Conservation (phyloP, 1,284 basidiomycete genomes). For the Fistulinella cinereoalba region DNA sequence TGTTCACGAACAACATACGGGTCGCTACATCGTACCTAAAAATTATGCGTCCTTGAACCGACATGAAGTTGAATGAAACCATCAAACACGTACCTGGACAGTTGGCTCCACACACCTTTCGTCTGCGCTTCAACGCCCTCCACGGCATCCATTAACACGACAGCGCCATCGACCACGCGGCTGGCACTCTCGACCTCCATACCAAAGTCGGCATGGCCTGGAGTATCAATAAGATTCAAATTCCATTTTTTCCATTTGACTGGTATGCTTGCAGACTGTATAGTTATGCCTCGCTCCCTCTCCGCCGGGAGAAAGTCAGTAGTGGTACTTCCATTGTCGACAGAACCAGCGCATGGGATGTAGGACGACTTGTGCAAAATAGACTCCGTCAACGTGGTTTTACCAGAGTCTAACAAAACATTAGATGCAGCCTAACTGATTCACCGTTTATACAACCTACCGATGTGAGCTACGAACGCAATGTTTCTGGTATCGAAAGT, state of each 20-base stretch:
- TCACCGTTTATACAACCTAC: constrained; percentile 37
- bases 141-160: constrained; percentile 85
- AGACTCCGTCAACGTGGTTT: constrained; percentile 88
- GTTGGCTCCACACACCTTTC: constrained; percentile 82
- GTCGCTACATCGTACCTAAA: constrained; percentile 74
- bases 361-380: constrained; percentile 77
- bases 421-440: constrained; percentile 13
- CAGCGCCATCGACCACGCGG: constrained; percentile 84
- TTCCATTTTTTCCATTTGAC: constrained; percentile 84
- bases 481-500: constrained; percentile 61
- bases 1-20: constrained; percentile 83
- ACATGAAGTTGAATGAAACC: neutral
- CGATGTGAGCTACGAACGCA: constrained; percentile 82
- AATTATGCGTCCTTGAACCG: neutral
- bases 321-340: constrained; percentile 87
- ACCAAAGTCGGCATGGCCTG: constrained; percentile 90
- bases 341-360: constrained; percentile 72
- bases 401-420: constrained; percentile 71
- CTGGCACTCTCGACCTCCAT: constrained; percentile 94
- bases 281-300: constrained; percentile 86
- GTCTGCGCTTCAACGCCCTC: constrained; percentile 92
- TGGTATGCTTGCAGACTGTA: constrained; percentile 89
- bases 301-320: constrained; percentile 91
- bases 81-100: constrained; percentile 62
- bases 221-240: constrained; percentile 88